These are phyloP conservation scores for Lithohypha guttulata DNA, from an alignment of 2,329 filamentous ascomycete genomes.

Conservation along the genomic window DNA sequence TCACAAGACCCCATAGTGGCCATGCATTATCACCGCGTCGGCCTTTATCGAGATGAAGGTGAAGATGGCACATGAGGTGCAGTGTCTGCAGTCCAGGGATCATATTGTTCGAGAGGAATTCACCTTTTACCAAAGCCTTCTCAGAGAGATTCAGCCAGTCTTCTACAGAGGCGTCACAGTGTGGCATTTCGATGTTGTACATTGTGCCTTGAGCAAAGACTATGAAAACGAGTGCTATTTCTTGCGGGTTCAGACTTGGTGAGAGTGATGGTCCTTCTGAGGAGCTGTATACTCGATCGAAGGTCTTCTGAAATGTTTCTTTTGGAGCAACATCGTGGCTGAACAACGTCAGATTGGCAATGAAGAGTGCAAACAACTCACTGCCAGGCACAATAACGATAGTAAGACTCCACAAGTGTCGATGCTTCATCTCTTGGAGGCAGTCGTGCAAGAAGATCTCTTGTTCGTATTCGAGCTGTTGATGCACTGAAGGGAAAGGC, in stretches of 20 bases:
- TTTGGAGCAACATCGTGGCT: slow-evolving; percentile 12
- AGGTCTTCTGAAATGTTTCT: slow-evolving; percentile 8
- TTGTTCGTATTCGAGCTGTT: slow-evolving; percentile 5
- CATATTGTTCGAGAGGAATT: slow-evolving; percentile 12
- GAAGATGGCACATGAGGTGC: slow-evolving; percentile 10
- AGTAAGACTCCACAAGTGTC: slow-evolving; percentile 10
- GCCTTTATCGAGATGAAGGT: slow-evolving; percentile 9
- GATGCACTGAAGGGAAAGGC: slow-evolving; percentile 11
- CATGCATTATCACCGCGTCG: slow-evolving; percentile 11
- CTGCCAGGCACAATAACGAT: slow-evolving; percentile 13
- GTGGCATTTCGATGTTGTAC: slow-evolving; percentile 12
- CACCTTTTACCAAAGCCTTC: slow-evolving; percentile 10
- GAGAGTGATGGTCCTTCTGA: slow-evolving; percentile 1
- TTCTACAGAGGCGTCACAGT: slow-evolving; percentile 9
- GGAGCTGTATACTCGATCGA: slow-evolving; percentile 9
- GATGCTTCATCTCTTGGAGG: slow-evolving; percentile 10
- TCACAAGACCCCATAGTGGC: slow-evolving; percentile 11
- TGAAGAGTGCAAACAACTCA: too few relatives aligned
- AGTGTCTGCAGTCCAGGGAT: slow-evolving; percentile 10
- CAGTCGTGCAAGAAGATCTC: slow-evolving; percentile 6
- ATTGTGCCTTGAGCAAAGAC: slow-evolving; percentile 11
- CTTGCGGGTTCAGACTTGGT: slow-evolving; percentile 5
- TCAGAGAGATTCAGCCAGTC: slow-evolving; percentile 11
- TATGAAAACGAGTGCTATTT: slow-evolving; percentile 11
- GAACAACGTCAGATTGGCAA: slow-evolving; percentile 4